Base-by-base conservation (phyloP, 1,139 yeast species). In the Kurtzmaniella quercitrusa region DNA sequence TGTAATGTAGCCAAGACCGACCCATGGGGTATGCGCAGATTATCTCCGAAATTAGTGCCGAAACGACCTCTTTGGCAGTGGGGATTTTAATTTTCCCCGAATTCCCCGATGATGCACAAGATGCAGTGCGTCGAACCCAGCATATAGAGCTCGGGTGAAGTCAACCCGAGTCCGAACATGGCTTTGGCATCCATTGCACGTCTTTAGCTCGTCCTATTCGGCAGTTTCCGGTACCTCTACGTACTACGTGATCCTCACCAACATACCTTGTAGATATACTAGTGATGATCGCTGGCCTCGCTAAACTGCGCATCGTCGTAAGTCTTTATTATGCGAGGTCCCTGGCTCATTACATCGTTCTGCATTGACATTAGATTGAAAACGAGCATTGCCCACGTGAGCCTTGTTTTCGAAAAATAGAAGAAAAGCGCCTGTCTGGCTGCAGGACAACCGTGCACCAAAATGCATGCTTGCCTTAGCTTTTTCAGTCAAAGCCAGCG, bases 401-500 rank as follows among this genome's bases (percentile, higher is more conserved):
- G 12, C 6, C n/a, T 27, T 27, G 6, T 27, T 27, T 10, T n/a
- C 31, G 31, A n/a, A 27, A 27, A 27, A 27, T 27, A 27, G 31
- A 27, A 27, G 31, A 10, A 27, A 27, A 27, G 3, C 31, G 10
- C 14, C 31, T 5, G 31, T 27, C 12, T 4, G 10, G 14, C 31
- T 27, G 31, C 31, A 27, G 31, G 31, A 27, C 31, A 27, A 27
- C 31, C 31, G 31, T 27, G 31, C 31, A 27, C 31, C 31, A 21
- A 21, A 21, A 27, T 6, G n/a, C 4, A n/a, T 27, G 31, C 31
- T 27, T 27, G 31, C 14, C 31, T 10, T n/a, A 5, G 14, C 31
- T 27, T 27, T 27, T 27, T 10, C 31, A 27, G 31, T 27, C 12
- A 10, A 27, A 27, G 31, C 31, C 31, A 27, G 31, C 31, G 10